Evolutionary conservation across 768 basidiomycete species (phyloP), one percentile per base, ranked within the genome.

Genomic region (Russula sp.): DNA sequence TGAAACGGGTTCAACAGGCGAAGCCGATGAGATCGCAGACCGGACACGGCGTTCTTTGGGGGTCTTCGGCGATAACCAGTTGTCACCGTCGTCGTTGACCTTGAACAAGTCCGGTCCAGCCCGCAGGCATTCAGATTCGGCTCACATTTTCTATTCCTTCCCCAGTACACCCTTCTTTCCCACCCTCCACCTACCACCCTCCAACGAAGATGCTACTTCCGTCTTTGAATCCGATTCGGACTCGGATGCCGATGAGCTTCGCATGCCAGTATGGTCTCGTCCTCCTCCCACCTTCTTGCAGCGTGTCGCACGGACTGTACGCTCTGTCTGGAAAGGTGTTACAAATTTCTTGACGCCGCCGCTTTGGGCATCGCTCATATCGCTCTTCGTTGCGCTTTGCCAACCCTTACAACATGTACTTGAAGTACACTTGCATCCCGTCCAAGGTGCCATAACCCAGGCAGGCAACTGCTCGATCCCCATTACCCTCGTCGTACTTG

Each of bases 261-360:
- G 65, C 8, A 57, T 56, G 0, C 66, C 69, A 6, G 60, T 68
- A 8, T 54, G 67, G 61, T 64, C 69, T 59, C 69, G 69, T 34
- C 69, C 72, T 36, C 66, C 68, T 26, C 71, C 70, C 70, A 73
- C 75, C 5, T 67, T 69, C 57, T 44, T 73, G 51, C 71, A 73
- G 22, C 73, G 73, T 24, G 20, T 71, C 6, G 64, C 69, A 46
- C 71, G 72, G 18, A 70, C 71, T 10, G 34, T 77, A 9, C 62
- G 66, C 11, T 71, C 72, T 14, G n/a, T 68, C 26, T 79, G 79
- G 75, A 72, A 72, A 8, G 73, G 76, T 8, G 74, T 88, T 69
- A 82, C 83, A 71, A 80, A 81, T 24, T 92, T 94, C 75, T 92
- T 97, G 88, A 95, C 94, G 0, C 89, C 87, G 0, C 94, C 94